A percentile compares a stretch with the other conserved stretches of the same genome.
Evolutionary conservation across 768 basidiomycete genomes (phyloP).

Genomic region (Symmetrospora coprosmae): DNA sequence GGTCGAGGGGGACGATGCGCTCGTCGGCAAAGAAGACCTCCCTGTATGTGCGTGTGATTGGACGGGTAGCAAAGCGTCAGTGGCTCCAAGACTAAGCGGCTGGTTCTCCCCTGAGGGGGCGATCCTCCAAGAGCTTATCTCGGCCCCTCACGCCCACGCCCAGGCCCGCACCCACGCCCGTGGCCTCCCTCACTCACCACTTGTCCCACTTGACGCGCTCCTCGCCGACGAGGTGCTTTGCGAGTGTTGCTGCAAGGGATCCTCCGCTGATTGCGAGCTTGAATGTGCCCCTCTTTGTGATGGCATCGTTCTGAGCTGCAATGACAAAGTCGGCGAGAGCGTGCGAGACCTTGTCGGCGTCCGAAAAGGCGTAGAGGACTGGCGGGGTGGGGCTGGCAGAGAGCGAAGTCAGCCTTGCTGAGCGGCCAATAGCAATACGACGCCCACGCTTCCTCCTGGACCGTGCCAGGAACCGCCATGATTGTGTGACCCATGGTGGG

Average conservation of each 20-base stretch:
- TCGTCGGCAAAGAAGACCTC: conserved; percentile 97
- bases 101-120: background rate
- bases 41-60: no score
- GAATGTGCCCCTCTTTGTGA: conserved; percentile 79
- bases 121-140: background rate
- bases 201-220: conserved; percentile 72
- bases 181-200: conserved; percentile 50
- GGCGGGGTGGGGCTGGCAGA: conserved; percentile 44
- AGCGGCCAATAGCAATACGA: background rate
- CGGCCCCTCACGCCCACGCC: no score
- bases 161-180: no score
- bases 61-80: conserved; percentile 1
- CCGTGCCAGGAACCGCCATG: background rate
- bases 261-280: conserved; percentile 89
- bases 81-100: background rate
- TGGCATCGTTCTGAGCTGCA: conserved; percentile 74
- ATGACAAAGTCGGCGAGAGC: conserved; percentile 67
- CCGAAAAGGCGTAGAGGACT: conserved; percentile 57
- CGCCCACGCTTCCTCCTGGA: background rate
- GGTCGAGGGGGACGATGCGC: conserved; percentile 79
- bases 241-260: conserved; percentile 54
- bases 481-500: background rate
- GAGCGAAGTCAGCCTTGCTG: background rate
- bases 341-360: conserved; percentile 45
- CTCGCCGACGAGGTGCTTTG: conserved; percentile 53